phyloP scores from a whole-genome alignment of 164 flowering plant genomes.

The Annona cherimola region DNA sequence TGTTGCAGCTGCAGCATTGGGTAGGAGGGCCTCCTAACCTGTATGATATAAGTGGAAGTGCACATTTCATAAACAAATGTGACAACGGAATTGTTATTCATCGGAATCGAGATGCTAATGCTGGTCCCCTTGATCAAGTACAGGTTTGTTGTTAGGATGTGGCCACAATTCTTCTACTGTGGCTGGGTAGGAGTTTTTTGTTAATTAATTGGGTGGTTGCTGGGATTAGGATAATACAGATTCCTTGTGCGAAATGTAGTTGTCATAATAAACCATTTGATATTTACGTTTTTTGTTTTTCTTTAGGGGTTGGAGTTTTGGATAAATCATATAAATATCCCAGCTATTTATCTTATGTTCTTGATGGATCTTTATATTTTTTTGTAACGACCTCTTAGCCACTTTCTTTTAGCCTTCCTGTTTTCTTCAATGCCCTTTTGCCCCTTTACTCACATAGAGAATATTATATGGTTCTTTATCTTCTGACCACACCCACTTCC shows the following conservation, averaged over 20 bases:
- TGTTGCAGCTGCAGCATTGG: conserved; percentile 76
- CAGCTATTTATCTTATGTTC: no score
- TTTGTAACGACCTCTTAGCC: no score
- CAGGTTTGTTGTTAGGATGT: conserved; percentile 40
- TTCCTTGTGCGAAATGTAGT: not conserved
- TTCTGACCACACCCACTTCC: no score
- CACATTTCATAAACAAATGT: conserved; percentile 97
- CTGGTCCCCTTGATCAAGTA: conserved; percentile 76
- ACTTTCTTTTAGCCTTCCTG: no score
- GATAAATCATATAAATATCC: no score
- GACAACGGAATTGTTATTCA: conserved; percentile 98
- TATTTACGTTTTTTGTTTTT: no score
- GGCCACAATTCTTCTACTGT: not conserved
- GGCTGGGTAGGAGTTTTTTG: not conserved
- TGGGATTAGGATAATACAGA: not conserved
- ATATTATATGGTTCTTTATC: no score
- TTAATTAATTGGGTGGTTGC: not conserved
- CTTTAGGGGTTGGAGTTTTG: no score
- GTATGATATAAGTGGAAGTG: conserved; percentile 99
- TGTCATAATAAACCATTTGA: no score
- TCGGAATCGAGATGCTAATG: conserved; percentile 76
- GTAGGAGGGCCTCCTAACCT: conserved; percentile 82
- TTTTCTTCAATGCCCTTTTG: no score
- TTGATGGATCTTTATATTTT: no score
- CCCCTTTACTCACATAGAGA: no score